These are phyloP conservation scores for Cenchrus americanus DNA, from an alignment of 176 grass and related monocot species.

Conservation along the genomic window DNA sequence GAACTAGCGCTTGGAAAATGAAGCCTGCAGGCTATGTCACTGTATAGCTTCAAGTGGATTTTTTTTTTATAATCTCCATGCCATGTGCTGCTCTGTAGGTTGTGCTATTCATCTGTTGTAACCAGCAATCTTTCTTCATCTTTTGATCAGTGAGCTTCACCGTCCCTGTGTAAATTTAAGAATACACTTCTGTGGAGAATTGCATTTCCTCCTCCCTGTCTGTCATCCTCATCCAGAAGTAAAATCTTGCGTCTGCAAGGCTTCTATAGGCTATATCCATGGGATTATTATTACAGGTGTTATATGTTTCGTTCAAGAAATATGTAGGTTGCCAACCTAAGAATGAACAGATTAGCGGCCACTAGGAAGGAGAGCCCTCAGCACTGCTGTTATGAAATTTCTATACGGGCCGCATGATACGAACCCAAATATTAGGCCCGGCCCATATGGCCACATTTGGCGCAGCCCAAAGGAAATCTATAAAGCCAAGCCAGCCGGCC, in stretches of 20 bases:
- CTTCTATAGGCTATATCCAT: neutral
- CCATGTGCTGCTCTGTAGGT: slow-evolving; percentile 40
- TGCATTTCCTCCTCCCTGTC: neutral
- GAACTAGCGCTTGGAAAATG: slow-evolving; percentile 91
- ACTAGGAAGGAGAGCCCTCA: neutral
- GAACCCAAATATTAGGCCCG: neutral
- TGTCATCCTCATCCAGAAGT: neutral
- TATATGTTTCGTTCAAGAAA: neutral
- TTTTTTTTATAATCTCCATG: slow-evolving; percentile 36
- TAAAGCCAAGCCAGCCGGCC: neutral
- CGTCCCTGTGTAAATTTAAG: slow-evolving; percentile 45
- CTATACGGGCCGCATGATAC: neutral
- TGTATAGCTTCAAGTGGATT: slow-evolving; percentile 31
- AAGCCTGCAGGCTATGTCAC: slow-evolving; percentile 19
- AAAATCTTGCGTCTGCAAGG: neutral
- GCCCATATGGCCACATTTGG: neutral
- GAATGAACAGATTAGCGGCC: neutral
- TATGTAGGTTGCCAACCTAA: neutral
- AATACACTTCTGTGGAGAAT: slow-evolving; percentile 18
- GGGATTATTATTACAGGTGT: neutral
- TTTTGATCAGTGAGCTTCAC: slow-evolving; percentile 14
- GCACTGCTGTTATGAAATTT: neutral
- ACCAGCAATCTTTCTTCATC: slow-evolving; percentile 25
- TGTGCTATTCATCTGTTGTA: slow-evolving; percentile 37
- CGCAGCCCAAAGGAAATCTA: slow-evolving; percentile 1